Percentiles rank a stretch among this genome's conserved stretches.
Evolutionary conservation across 495 filamentous ascomycete genomes (phyloP).

Genomic region (Penicillium desertorum): DNA sequence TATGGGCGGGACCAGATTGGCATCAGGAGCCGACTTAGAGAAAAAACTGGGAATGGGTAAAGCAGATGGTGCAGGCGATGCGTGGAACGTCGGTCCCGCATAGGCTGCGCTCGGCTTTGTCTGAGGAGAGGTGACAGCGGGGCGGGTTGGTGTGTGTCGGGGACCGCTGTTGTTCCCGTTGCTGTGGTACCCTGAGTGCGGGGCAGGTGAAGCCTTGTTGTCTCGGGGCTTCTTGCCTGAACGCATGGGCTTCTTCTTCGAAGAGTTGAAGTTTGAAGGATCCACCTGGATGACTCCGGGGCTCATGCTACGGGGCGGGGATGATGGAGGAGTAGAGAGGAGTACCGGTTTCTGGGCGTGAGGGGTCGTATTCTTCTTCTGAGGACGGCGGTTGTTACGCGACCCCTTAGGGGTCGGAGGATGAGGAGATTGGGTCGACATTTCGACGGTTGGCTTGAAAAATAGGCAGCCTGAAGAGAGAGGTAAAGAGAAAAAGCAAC

Average conservation of each 20-base stretch:
- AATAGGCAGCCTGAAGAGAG: slow-evolving; percentile 46
- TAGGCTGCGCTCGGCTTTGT: slow-evolving; percentile 61
- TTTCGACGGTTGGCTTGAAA: slow-evolving; percentile 46
- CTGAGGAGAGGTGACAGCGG: slow-evolving; percentile 48
- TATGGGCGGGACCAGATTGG: slow-evolving; percentile 37
- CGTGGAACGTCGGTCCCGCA: slow-evolving; percentile 92
- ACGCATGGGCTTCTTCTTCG: slow-evolving; percentile 41
- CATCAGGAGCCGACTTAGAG: slow-evolving; percentile 72
- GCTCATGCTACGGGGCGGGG: slow-evolving; percentile 42
- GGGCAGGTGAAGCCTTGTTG: slow-evolving; percentile 29
- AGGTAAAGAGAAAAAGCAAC: slow-evolving; percentile 23
- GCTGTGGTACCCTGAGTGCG: slow-evolving; percentile 22
- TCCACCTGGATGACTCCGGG: slow-evolving; percentile 36
- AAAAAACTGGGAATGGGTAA: slow-evolving; percentile 92
- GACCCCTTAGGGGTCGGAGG: slow-evolving; percentile 42
- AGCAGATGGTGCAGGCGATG: slow-evolving; percentile 89
- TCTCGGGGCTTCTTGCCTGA: slow-evolving; percentile 42
- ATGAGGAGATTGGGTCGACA: slow-evolving; percentile 45
- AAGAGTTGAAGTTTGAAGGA: slow-evolving; percentile 30
- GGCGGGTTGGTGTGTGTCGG: slow-evolving; percentile 37
- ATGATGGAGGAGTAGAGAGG: slow-evolving; percentile 47
- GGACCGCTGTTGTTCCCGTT: slow-evolving; percentile 14
- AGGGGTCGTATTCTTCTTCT: slow-evolving; percentile 39
- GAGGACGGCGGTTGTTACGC: slow-evolving; percentile 40
- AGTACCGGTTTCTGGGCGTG: slow-evolving; percentile 30